Conservation (phyloP, 176 grass and related monocot species). For the Chrysopogon serrulatus region DNA sequence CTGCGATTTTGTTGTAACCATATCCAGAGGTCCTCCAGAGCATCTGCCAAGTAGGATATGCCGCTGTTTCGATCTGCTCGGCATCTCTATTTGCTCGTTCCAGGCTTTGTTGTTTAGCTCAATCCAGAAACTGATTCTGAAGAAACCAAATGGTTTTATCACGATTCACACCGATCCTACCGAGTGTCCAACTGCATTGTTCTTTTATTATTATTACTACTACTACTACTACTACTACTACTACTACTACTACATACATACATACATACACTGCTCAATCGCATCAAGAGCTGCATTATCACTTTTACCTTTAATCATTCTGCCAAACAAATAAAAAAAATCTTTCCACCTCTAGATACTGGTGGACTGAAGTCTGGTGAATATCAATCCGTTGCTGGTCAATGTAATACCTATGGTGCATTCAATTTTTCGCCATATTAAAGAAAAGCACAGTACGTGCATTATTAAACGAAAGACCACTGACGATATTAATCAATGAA, state of each 20-base stretch:
- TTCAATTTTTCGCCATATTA: not conserved
- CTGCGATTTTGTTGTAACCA: slow-evolving; percentile 21
- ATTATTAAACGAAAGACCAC: not conserved
- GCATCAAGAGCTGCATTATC: not conserved
- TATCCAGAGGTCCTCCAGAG: not conserved
- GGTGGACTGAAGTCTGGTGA: not conserved
- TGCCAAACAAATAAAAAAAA: not conserved
- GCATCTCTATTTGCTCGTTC: not conserved
- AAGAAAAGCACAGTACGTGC: not conserved
- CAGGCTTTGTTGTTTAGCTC: too few relatives aligned
- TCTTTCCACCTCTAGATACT: too few relatives aligned
- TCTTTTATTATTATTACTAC: not conserved
- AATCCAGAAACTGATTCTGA: not conserved
- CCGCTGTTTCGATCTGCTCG: not conserved
- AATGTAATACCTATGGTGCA: not conserved
- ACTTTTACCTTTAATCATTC: not conserved
- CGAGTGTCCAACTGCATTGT: not conserved
- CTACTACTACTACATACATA: too few relatives aligned
- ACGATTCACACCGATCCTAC: not conserved
- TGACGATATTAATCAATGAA: not conserved
- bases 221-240: too few relatives aligned
- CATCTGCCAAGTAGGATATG: slow-evolving; percentile 6
- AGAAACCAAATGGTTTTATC: not conserved
- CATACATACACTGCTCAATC: not conserved
- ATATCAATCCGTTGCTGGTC: slow-evolving; percentile 13